Base-by-base conservation (phyloP, 345 rosid species). In the Mangifera indica region DNA sequence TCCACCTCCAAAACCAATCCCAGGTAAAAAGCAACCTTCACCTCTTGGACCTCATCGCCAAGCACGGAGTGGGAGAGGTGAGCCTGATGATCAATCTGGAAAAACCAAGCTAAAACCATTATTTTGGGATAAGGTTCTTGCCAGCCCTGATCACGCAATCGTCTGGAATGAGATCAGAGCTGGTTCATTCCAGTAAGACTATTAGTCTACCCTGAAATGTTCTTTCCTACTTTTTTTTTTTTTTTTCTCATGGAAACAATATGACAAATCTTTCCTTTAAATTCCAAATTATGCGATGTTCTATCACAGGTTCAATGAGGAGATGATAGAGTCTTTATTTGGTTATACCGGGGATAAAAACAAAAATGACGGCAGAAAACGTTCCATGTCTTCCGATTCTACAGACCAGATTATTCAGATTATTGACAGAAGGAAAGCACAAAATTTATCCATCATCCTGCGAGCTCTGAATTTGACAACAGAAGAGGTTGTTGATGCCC, bases 131-230 rank as follows among this genome's bases (percentile, higher is more conserved):
- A 96, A 96, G 86, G 96, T 91, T 84, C 60, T 71, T 15, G 93
- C 98, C 46, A 91, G 71, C 68, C 87, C 96, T 20, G 87, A 89
- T 78, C 91, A 84, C 42, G 74, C 87, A 60, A 93, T 96, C 98
- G 99, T 96, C 76, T 93, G 99, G 99, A 84, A 93, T 84, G 96
- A 91, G 62, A 91, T 93, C 68, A 91, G 84, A 76, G 82, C 88
- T n/a, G 99, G 98, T 59, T 96, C 99, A 76, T 96, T 96, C 84
- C 99, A 96, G 99, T 96, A 84, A 84, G 97, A 46, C 66, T 67
- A 55, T 21, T 56, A 10, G 13, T 67, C 60, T 63, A 32, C 51
- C 29, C 53, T 17, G 53, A 63, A 44, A 2, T 2, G 54, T 12
- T 24, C 1, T n/a, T n/a, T n/a, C n/a, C n/a, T n/a, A 11, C 14